Evolutionary conservation across 179 eudicot genomes (phyloP), one percentile per base, ranked within the genome.

Genomic region (Silene coronaria): DNA sequence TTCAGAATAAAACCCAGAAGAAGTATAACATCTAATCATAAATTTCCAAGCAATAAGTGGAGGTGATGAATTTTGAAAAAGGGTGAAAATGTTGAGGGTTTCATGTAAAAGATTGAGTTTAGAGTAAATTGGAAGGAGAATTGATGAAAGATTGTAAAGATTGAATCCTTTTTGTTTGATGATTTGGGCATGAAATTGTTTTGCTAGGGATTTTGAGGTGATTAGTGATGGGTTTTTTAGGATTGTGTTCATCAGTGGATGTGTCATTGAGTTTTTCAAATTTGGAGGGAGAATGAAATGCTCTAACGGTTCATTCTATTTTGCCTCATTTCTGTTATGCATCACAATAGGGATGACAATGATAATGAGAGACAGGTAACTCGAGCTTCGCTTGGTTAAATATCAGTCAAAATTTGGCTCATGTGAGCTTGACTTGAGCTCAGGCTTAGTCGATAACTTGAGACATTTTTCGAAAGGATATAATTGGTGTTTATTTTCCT

Each of bases 141-240:
- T 68, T 19, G 90, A 73, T 19, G 90, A 77, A 36, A 81, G 74
- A 28, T 30, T 14, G 45, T 66, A 14, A 13, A 77, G 68, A 34
- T 77, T 76, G 32, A 62, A 14, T 23, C 67, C 70, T 28, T 75
- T 34, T 63, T 79, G 75, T 81, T 84, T 88, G 82, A 91, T 66
- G 80, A 91, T 67, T 10, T 85, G 91, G 77, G 96, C 96, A 82
- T 93, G 98, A 65, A 90, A 84, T 69, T 90, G 93, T 28, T 83
- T 86, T 67, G 91, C 90, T 83, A 86, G 91, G 24, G 85, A 84
- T 75, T 67, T 86, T 23, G 92, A 76, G 71, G 80, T 81, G 82
- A 88, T 77, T 30, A 78, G 67, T 21, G 78, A 48, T 74, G 92
- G 86, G 76, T 32, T 82, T 26, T 71, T 74, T 1, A 89, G 83